Percentiles rank a stretch among this genome's conserved stretches.
Evolutionary conservation across 352 stramenopile species (phyloP).

Genomic region (Pythium phragmiticola): DNA sequence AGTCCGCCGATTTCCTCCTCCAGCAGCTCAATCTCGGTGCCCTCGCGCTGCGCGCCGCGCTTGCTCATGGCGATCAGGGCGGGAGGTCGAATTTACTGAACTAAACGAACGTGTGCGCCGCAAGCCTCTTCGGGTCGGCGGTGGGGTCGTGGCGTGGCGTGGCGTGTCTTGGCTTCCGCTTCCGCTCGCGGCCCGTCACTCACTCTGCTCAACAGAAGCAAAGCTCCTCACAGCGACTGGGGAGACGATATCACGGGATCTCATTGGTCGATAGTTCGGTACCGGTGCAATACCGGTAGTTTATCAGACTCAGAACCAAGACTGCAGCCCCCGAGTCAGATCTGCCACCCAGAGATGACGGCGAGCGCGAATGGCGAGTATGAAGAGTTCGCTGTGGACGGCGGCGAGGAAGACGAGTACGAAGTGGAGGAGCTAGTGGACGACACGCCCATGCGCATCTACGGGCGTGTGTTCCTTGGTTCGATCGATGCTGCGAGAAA

Average conservation of each 20-base stretch:
- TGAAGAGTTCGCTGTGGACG: constrained; percentile 22
- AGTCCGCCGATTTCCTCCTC: constrained; percentile 59
- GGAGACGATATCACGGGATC: neutral
- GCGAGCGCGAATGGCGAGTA: neutral
- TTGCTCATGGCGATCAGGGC: constrained; percentile 15
- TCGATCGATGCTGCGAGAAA: constrained; percentile 73
- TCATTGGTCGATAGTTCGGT: constrained; percentile 1
- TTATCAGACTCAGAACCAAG: constrained; percentile 4
- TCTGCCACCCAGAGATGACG: neutral
- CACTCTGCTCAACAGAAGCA: constrained; percentile 2
- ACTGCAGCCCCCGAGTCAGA: neutral
- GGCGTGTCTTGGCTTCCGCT: constrained; percentile 1
- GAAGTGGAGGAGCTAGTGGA: constrained; percentile 62
- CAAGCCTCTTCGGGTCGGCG: no score
- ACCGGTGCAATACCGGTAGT: constrained; percentile 7
- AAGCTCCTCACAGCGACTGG: constrained; percentile 20
- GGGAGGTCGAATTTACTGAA: neutral
- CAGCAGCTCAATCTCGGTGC: constrained; percentile 25
- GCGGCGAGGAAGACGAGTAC: constrained; percentile 41
- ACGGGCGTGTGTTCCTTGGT: constrained; percentile 46
- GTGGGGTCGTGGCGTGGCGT: neutral
- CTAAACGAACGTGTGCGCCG: neutral
- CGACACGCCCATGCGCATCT: constrained; percentile 57
- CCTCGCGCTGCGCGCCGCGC: constrained; percentile 15
- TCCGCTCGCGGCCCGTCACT: constrained; percentile 9